Percentiles rank a stretch among this genome's conserved stretches.
phyloP scores from a whole-genome alignment of 2,329 filamentous ascomycete genomes.

The Neonectria sp. region DNA sequence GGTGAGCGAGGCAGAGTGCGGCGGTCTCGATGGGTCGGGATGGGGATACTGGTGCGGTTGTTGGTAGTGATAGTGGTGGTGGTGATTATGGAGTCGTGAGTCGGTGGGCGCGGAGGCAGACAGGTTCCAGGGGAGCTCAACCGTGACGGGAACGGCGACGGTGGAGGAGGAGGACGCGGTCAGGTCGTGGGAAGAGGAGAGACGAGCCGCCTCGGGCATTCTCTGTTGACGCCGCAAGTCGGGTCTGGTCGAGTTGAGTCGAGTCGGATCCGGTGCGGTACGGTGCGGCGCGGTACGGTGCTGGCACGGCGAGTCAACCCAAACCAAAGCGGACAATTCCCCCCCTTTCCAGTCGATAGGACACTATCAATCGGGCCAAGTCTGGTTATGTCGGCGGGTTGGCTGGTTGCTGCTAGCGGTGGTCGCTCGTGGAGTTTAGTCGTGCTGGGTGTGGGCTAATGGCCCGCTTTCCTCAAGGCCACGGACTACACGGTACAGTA shows the following conservation, averaged over 20 bases:
- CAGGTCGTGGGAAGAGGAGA: slow-evolving; percentile 42
- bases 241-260: slow-evolving; percentile 38
- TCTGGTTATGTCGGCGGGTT: slow-evolving; percentile 35
- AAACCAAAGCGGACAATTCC: slow-evolving; percentile 45
- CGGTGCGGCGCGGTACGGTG: slow-evolving; percentile 22
- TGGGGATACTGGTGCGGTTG: slow-evolving; percentile 11
- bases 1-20: slow-evolving; percentile 34
- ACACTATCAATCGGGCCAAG: slow-evolving; percentile 37
- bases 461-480: slow-evolving; percentile 30
- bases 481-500: slow-evolving; percentile 21
- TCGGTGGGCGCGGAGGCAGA: slow-evolving; percentile 38
- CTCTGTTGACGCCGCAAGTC: slow-evolving; percentile 38
- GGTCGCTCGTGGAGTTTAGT: slow-evolving; percentile 35
- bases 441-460: slow-evolving; percentile 30
- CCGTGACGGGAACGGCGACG: slow-evolving; percentile 41
- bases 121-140: slow-evolving; percentile 41
- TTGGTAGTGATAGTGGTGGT: slow-evolving; percentile 26
- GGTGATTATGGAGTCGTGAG: slow-evolving; percentile 38
- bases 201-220: slow-evolving; percentile 47
- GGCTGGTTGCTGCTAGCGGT: slow-evolving; percentile 30
- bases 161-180: slow-evolving; percentile 39
- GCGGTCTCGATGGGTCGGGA: slow-evolving; percentile 39
- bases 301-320: slow-evolving; percentile 35
- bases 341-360: slow-evolving; percentile 44
- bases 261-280: slow-evolving; percentile 40